These are phyloP conservation scores for Fusarium sp. DNA, from an alignment of 2,329 filamentous ascomycete species.

Conservation along the genomic window DNA sequence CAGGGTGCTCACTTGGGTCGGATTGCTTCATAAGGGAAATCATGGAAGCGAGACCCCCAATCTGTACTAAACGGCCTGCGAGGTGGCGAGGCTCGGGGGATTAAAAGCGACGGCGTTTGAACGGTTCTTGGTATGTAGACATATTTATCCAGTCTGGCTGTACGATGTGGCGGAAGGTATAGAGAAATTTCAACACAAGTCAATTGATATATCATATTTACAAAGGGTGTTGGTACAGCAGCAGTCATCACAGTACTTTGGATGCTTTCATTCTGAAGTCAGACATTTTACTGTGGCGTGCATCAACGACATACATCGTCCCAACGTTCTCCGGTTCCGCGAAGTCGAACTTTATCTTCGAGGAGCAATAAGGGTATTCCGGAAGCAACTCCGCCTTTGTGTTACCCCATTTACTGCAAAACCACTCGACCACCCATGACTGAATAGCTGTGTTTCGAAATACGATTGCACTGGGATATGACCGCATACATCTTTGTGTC, in stretches of 20 bases:
- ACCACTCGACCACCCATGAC: slow-evolving; percentile 6
- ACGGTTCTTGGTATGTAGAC: slow-evolving; percentile 46
- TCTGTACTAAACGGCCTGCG: slow-evolving; percentile 36
- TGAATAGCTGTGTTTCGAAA: slow-evolving; percentile 12
- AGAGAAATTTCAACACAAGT: slow-evolving; percentile 22
- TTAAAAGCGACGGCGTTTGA: slow-evolving; percentile 53
- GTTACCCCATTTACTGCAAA: neutral
- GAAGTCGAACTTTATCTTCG: slow-evolving; percentile 1
- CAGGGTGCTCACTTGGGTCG: neutral
- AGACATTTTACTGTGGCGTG: slow-evolving; percentile 3
- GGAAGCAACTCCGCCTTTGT: neutral
- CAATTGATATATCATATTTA: slow-evolving; percentile 33
- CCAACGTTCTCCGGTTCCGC: slow-evolving; percentile 4
- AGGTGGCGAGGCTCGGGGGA: slow-evolving; percentile 35
- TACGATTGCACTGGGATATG: slow-evolving; percentile 1
- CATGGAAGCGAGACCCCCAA: slow-evolving; percentile 18
- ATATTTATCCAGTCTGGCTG: slow-evolving; percentile 27
- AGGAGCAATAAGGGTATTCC: neutral
- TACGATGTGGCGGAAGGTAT: slow-evolving; percentile 19
- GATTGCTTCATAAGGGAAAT: slow-evolving; percentile 18
- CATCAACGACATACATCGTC: slow-evolving; percentile 1
- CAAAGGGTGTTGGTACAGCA: neutral
- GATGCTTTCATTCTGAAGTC: slow-evolving; percentile 1
- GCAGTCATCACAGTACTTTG: neutral
- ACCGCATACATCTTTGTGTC: neutral